Evolutionary conservation across 768 basidiomycete species (phyloP).

Genomic region (Lactarius trivialis): DNA sequence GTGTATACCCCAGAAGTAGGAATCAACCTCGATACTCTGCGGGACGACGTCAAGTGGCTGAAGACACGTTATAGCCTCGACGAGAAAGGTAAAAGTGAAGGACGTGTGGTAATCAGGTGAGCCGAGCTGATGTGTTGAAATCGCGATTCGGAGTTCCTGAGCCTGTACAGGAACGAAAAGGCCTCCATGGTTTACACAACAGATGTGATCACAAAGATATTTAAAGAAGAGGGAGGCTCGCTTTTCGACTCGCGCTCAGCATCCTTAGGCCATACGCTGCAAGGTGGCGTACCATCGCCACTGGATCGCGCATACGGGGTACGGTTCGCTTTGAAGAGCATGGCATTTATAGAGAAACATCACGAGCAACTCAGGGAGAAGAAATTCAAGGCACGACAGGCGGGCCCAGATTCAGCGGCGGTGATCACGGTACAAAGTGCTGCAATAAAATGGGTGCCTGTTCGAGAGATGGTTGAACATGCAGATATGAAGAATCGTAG

Average conservation of each 20-base stretch:
- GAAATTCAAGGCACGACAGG: constrained; percentile 46
- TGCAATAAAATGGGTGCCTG: constrained; percentile 73
- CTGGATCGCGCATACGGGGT: constrained; percentile 88
- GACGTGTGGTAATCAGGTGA: constrained; percentile 86
- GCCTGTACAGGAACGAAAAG: constrained; percentile 61
- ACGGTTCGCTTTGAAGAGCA: constrained; percentile 84
- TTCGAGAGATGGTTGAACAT: constrained; percentile 74
- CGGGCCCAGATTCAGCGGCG: constrained; percentile 63
- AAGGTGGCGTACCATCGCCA: constrained; percentile 94
- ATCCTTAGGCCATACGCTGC: constrained; percentile 94
- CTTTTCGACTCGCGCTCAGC: constrained; percentile 94
- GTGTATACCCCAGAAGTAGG: constrained; percentile 94
- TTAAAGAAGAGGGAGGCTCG: constrained; percentile 88
- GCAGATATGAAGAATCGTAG: constrained; percentile 89
- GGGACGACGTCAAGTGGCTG: constrained; percentile 82
- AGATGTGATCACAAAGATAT: constrained; percentile 85
- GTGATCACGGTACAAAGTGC: constrained; percentile 90
- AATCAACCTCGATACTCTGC: constrained; percentile 74
- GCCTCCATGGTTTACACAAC: constrained; percentile 88
- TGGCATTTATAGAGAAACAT: constrained; percentile 88
- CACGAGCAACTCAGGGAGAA: constrained; percentile 51
- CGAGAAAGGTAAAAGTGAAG: constrained; percentile 83
- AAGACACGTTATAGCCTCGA: constrained; percentile 82
- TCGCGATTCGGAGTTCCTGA: background rate
- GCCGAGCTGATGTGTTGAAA: constrained; percentile 26